Base-by-base conservation (phyloP, 2,329 filamentous ascomycete species). In the Penicillium sp. region DNA sequence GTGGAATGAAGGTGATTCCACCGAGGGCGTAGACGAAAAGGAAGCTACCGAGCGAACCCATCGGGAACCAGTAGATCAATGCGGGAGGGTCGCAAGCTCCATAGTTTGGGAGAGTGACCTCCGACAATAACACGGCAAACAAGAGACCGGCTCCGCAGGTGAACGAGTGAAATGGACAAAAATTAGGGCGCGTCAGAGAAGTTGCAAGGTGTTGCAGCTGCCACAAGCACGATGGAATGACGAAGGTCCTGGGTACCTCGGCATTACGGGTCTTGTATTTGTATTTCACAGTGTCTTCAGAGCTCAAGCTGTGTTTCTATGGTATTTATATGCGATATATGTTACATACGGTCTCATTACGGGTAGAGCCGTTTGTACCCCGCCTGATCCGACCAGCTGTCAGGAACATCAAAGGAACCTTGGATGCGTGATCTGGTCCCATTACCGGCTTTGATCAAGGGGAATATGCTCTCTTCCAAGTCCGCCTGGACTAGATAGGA, bases 1-100 rank as follows among this genome's bases (percentile, higher is more conserved):
- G 78, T 29, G 92, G 92, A 55, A 96, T 71, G 71, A 97, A 93
- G 54, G 92, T 96, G 69, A 97, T 72, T 67, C 92, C 93, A 74
- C 92, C 92, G 55, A 96, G 76, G 62, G 96, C 71, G 80, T 96
- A 97, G 71, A 89, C 83, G 68, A 89, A 73, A 61, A 95, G 79
- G 68, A 93, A 86, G 64, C 74, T 75, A 60, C 68, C 70, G 67
- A 83, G 69, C 55, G 71, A 71, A 71, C 73, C 73, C 75, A 77
- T 77, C 65, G 67, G 71, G 70, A 68, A 58, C 56, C 58, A 60
- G 59, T 65, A 54, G 62, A 69, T 69, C 65, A 71, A 57, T 64
- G 59, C 45, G 57, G 59, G 60, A 63, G 61, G 57, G 62, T 62
- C 61, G 63, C 64, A 61, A 67, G 57, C 68, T 71, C 69, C 71